Evolutionary conservation across 1,284 basidiomycete genomes (phyloP).

Genomic region (Phlebopus sp.): DNA sequence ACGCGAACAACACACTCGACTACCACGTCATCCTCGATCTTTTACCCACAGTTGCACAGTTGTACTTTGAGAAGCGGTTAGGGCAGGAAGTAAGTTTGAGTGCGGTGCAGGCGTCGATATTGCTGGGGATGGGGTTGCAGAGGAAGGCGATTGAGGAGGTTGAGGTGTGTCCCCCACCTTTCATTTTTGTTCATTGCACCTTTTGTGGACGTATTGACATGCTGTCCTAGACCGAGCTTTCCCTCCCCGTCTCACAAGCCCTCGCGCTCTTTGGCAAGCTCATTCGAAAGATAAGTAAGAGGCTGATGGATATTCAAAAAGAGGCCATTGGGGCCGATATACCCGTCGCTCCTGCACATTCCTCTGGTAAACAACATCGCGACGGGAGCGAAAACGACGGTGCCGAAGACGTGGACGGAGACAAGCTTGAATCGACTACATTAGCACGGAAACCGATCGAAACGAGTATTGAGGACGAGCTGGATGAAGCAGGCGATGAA

Average conservation of each 20-base stretch:
- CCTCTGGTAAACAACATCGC: slow-evolving; percentile 5
- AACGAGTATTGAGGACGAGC: slow-evolving; percentile 56
- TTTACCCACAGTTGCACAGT: slow-evolving; percentile 72
- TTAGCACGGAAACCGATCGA: slow-evolving; percentile 55
- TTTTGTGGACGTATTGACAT: no score
- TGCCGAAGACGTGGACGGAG: no score
- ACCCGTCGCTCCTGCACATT: slow-evolving; percentile 31
- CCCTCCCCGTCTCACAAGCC: slow-evolving; percentile 82
- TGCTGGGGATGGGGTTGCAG: slow-evolving; percentile 89
- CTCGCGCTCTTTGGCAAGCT: slow-evolving; percentile 93
- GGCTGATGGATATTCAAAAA: slow-evolving; percentile 81
- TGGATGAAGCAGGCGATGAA: slow-evolving; percentile 69
- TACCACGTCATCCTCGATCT: slow-evolving; percentile 96
- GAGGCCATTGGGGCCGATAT: slow-evolving; percentile 64
- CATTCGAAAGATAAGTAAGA: slow-evolving; percentile 81
- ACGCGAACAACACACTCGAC: slow-evolving; percentile 94
- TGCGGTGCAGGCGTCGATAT: slow-evolving; percentile 85
- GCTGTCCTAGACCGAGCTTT: slow-evolving; percentile 63
- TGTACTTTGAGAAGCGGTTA: slow-evolving; percentile 87
- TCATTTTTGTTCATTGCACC: background rate
- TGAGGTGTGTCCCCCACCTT: slow-evolving; percentile 50
- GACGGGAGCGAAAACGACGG: background rate
- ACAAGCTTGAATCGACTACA: no score
- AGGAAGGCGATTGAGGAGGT: slow-evolving; percentile 89
- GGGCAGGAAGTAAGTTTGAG: slow-evolving; percentile 63